Evolutionary conservation across 2,329 filamentous ascomycete genomes (phyloP).

Genomic region (Paecilomyces sp.): DNA sequence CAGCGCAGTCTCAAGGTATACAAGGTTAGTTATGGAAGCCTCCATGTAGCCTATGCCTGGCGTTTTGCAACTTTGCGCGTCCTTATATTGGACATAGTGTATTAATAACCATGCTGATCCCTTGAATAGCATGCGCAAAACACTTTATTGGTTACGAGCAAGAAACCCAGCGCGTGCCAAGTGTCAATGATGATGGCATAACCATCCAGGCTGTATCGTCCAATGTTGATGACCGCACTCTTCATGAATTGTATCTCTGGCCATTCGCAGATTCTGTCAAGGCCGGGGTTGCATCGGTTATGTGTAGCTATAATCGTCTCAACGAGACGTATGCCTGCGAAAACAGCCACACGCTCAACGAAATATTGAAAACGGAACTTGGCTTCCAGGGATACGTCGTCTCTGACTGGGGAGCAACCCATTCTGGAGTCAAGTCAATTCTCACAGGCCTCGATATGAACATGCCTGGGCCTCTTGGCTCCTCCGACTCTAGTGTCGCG

Average conservation of each 20-base stretch:
- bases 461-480: slow-evolving; percentile 13
- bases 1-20: slow-evolving; percentile 44
- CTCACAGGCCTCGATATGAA: slow-evolving; percentile 38
- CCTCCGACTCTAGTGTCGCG: neutral
- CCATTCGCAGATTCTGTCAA: slow-evolving; percentile 54
- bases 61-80: too few relatives aligned
- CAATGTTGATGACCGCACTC: slow-evolving; percentile 56
- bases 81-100: too few relatives aligned
- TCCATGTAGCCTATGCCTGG: too few relatives aligned
- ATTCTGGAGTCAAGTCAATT: slow-evolving; percentile 37
- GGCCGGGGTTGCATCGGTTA: slow-evolving; percentile 50
- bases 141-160: slow-evolving; percentile 61
- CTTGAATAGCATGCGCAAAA: slow-evolving; percentile 31
- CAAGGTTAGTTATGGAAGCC: slow-evolving; percentile 42
- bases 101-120: neutral
- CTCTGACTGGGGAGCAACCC: slow-evolving; percentile 39
- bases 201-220: slow-evolving; percentile 43
- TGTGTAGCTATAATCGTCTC: slow-evolving; percentile 47
- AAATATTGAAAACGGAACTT: slow-evolving; percentile 44
- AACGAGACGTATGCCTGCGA: slow-evolving; percentile 45
- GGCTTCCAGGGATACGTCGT: slow-evolving; percentile 45
- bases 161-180: slow-evolving; percentile 55
- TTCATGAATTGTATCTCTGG: slow-evolving; percentile 58
- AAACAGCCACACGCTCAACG: slow-evolving; percentile 40
- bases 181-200: slow-evolving; percentile 31